Evolutionary conservation across 1,284 basidiomycete genomes (phyloP).

Genomic region (Cronartium quercuum): DNA sequence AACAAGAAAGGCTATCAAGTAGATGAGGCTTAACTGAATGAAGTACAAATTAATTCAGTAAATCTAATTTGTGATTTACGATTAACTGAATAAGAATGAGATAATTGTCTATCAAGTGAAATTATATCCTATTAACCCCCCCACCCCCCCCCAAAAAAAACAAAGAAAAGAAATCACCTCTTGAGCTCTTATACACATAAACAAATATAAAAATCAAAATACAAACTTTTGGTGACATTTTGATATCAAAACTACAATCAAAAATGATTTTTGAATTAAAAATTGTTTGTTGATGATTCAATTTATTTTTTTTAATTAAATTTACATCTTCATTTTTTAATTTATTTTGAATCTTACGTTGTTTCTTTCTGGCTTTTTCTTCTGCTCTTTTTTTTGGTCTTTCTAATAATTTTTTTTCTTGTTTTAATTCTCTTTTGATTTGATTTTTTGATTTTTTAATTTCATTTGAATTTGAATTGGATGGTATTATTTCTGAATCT

Average conservation of each 20-base stretch:
- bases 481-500: not conserved
- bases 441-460: slow-evolving; percentile 24
- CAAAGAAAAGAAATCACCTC: not conserved
- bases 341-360: not conserved
- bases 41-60: slow-evolving; percentile 15
- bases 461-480: not conserved
- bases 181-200: not conserved
- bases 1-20: not conserved
- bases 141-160: not conserved
- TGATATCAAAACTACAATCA: slow-evolving; percentile 87
- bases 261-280: slow-evolving; percentile 74
- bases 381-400: slow-evolving; percentile 20
- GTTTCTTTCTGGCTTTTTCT: slow-evolving; percentile 20
- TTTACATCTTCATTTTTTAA: not conserved
- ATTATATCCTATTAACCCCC: slow-evolving; percentile 12
- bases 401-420: not conserved
- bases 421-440: slow-evolving; percentile 9
- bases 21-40: slow-evolving; percentile 5
- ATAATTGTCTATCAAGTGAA: slow-evolving; percentile 29
- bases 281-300: not conserved
- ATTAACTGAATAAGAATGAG: slow-evolving; percentile 24
- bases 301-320: not conserved
- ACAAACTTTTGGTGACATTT: slow-evolving; percentile 86
- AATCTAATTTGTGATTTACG: slow-evolving; percentile 11
- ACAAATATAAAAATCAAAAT: not conserved